These are phyloP conservation scores for Schwanniomyces occidentalis DNA, from an alignment of 805 yeast species.

Conservation along the genomic window DNA sequence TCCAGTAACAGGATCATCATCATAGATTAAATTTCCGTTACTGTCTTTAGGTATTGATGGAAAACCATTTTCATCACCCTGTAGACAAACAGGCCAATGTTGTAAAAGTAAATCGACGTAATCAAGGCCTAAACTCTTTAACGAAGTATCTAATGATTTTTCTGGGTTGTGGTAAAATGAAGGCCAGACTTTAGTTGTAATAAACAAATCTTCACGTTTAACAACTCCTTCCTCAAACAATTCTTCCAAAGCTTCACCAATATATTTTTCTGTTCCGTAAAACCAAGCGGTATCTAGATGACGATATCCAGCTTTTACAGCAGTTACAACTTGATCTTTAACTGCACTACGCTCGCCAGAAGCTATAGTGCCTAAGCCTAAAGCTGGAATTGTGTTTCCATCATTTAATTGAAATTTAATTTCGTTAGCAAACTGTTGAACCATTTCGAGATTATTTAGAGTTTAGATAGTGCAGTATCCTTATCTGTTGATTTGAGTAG, in stretches of 20 bases:
- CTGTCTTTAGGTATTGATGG: slow-evolving; percentile 38
- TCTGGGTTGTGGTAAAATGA: slow-evolving; percentile 40
- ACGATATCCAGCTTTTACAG: slow-evolving; percentile 46
- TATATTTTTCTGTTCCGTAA: slow-evolving; percentile 44
- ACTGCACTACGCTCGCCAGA: slow-evolving; percentile 31
- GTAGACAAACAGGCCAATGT: slow-evolving; percentile 51
- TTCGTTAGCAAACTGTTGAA: slow-evolving; percentile 35
- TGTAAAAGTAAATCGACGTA: slow-evolving; percentile 49
- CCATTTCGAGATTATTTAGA: no score
- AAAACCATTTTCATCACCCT: slow-evolving; percentile 39
- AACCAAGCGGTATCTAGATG: slow-evolving; percentile 56
- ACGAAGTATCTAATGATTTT: slow-evolving; percentile 41
- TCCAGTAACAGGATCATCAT: slow-evolving; percentile 36
- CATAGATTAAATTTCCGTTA: slow-evolving; percentile 33
- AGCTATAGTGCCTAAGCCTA: slow-evolving; percentile 60
- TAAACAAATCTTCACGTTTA: slow-evolving; percentile 46
- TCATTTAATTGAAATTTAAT: slow-evolving; percentile 50
- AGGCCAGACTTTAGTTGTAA: slow-evolving; percentile 47
- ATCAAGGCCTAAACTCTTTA: slow-evolving; percentile 41
- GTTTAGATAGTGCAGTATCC: no score
- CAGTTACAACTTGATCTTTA: slow-evolving; percentile 34
- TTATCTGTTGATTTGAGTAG: no score
- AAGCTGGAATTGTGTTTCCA: slow-evolving; percentile 61
- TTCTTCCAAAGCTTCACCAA: slow-evolving; percentile 49
- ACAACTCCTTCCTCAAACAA: slow-evolving; percentile 48